Evolutionary conservation across 129 eudicot genomes (phyloP), one percentile per base, ranked within the genome.

Genomic region (Chrysanthemum makinoi): DNA sequence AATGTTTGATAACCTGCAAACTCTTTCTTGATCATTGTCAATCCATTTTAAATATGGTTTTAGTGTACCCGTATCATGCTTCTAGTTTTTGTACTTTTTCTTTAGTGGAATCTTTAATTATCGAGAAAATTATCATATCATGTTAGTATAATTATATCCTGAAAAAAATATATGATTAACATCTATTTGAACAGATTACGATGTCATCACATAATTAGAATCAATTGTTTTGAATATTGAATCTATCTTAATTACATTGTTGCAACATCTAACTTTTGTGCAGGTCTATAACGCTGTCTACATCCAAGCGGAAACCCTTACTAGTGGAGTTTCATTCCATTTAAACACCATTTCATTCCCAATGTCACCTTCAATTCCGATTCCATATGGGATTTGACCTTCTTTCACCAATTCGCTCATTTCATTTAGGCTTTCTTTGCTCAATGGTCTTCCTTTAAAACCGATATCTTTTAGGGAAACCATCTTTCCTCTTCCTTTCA

Each of bases 311-410:
- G 88, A 85, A 71, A 88, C 91, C 81, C 82, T 85, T 22, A 88
- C 84, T 15, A 88, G 13, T 26, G 88, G 86, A 62, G 54, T 76
- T n/a, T 78, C 90, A 55, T 72, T 85, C 95, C 95, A 85, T n/a
- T n/a, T n/a, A n/a, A n/a, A n/a, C n/a, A n/a, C n/a, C 86, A 85
- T 84, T 58, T 86, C 89, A 63, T 82, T 77, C 26, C 63, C 79
- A 9, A 71, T 55, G 6, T 62, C 71, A 10, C 87, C 83, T 81
- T 76, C 82, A 20, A 80, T 73, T 55, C 47, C 72, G 10, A 88
- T 79, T 59, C 52, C 68, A 20, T 83, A 84, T 10, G 67, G 72
- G 79, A 52, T 79, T 53, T 72, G 84, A 30, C 78, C 80, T 26
- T 79, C 91, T 49, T 72, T 80, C 62, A 82, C 96, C 83, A 86